Evolutionary conservation across 202 grass and related monocot genomes (phyloP).

Genomic region (Schoenoplectus triqueter): DNA sequence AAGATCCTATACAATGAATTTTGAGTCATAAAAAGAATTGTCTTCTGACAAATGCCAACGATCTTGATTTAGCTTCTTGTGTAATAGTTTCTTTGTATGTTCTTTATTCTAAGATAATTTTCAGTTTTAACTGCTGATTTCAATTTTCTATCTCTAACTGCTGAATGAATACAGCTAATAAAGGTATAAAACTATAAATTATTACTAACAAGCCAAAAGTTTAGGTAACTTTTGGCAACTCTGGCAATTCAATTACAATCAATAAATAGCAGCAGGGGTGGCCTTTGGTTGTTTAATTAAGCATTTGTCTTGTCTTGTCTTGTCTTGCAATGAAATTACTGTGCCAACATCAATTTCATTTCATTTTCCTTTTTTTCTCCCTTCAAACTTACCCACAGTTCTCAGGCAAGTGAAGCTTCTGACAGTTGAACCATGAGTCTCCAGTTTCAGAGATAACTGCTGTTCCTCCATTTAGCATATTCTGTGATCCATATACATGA

Average conservation of each 20-base stretch:
- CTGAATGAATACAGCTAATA: neutral
- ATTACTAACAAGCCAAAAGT: neutral
- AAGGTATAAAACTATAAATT: neutral
- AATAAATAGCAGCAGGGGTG: neutral
- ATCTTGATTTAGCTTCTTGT: conserved; percentile 10
- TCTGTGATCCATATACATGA: conserved; percentile 11
- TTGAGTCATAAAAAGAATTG: neutral
- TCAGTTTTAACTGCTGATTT: neutral
- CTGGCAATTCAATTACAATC: neutral
- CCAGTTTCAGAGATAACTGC: conserved; percentile 79
- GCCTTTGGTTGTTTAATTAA: neutral
- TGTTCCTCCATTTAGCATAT: conserved; percentile 56
- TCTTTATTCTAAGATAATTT: neutral
- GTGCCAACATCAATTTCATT: neutral
- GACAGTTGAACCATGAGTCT: conserved; percentile 96
- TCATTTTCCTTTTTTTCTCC: neutral
- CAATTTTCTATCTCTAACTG: neutral
- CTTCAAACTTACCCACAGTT: conserved; percentile 69
- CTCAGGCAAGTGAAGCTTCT: conserved; percentile 82
- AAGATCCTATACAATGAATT: conserved; percentile 5
- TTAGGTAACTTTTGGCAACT: neutral
- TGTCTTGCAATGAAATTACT: neutral
- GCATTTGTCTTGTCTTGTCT: neutral
- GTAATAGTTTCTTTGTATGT: neutral
- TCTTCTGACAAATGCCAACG: neutral